These are phyloP conservation scores for Blumeria hordei DNA, from an alignment of 2,329 filamentous ascomycete species.

Conservation along the genomic window DNA sequence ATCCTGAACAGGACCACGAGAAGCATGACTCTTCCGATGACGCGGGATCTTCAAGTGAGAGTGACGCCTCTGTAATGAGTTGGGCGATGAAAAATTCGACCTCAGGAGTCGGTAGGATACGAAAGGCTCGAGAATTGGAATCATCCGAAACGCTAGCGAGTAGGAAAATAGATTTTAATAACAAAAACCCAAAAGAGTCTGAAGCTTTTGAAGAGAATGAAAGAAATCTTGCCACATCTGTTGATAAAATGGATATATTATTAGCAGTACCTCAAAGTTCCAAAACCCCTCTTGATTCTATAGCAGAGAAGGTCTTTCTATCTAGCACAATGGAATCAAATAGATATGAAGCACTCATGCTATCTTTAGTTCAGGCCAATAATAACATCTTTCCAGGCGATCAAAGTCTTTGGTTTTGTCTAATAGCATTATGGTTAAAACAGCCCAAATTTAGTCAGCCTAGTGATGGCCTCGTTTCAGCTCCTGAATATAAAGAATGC, in stretches of 20 bases:
- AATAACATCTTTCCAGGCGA: constrained; percentile 12
- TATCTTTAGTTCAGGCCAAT: constrained; percentile 8
- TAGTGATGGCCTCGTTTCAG: background rate
- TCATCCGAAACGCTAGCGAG: background rate
- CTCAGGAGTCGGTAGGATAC: background rate
- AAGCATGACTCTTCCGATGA: constrained; percentile 1
- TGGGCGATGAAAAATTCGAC: constrained; percentile 3
- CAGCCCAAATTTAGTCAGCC: constrained; percentile 1
- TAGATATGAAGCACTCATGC: constrained; percentile 5
- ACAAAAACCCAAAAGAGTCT: constrained; percentile 3
- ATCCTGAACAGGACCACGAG: background rate
- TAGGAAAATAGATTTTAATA: constrained; percentile 2
- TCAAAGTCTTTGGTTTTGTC: constrained; percentile 12
- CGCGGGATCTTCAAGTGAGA: constrained; percentile 1
- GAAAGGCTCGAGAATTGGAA: background rate
- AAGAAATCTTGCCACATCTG: background rate
- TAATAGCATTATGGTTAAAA: constrained; percentile 11
- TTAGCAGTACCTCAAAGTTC: background rate
- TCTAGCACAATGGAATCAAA: background rate
- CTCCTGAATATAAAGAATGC: constrained; percentile 10
- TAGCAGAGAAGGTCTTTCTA: background rate
- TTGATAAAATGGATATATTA: background rate
- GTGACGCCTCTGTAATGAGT: constrained; percentile 4
- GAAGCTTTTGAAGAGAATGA: constrained; percentile 2
- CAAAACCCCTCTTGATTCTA: background rate